Evolutionary conservation across 2,329 filamentous ascomycete species (phyloP).

Genomic region (Aspergillaceae sp.): DNA sequence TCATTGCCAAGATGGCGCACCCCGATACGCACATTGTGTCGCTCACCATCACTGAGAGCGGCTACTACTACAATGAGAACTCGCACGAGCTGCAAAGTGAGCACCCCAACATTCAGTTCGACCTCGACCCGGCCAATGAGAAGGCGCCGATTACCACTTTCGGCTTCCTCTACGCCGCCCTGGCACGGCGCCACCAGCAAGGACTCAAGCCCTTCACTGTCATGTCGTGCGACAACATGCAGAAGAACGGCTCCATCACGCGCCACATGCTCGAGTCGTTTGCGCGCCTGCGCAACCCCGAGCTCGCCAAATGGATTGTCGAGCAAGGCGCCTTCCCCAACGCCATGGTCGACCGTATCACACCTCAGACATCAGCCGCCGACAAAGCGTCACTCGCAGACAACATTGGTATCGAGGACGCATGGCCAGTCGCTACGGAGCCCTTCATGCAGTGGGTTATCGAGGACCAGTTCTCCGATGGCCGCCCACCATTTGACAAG

Average conservation of each 20-base stretch:
- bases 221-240: conserved; percentile 51
- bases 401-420: conserved; percentile 41
- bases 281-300: conserved; percentile 41
- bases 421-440: conserved; percentile 49
- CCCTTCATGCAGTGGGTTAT: conserved; percentile 51
- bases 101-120: conserved; percentile 43
- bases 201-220: conserved; percentile 48
- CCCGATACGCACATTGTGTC: conserved; percentile 48
- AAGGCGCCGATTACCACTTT: conserved; percentile 41
- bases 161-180: conserved; percentile 46
- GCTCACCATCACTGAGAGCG: conserved; percentile 49
- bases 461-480: conserved; percentile 45
- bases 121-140: conserved; percentile 37
- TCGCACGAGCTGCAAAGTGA: conserved; percentile 45
- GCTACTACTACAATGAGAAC: conserved; percentile 52
- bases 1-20: conserved; percentile 49
- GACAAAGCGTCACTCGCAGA: conserved; percentile 41
- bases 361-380: conserved; percentile 40
- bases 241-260: conserved; percentile 48
- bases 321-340: conserved; percentile 46
- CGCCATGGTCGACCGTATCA: conserved; percentile 50
- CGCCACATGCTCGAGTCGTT: conserved; percentile 46
- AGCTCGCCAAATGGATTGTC: conserved; percentile 43
- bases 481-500: conserved; percentile 46
- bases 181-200: conserved; percentile 38